Percentiles rank a stretch among this genome's conserved stretches.
Conservation (phyloP, 768 basidiomycete genomes). For the Pleurotus salmoneostramineus region DNA sequence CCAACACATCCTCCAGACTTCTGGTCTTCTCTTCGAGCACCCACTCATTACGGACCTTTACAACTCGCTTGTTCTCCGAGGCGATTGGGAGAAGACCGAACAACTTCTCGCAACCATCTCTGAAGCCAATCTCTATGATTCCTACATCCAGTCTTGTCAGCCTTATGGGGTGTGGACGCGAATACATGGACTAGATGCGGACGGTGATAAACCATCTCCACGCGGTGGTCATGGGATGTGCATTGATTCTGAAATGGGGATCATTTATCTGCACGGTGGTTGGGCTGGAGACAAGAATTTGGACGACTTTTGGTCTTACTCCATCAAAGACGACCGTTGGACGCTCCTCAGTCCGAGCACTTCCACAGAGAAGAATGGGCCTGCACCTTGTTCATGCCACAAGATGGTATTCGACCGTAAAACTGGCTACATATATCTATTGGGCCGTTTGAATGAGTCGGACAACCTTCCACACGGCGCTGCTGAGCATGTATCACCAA, state of each 20-base stretch:
- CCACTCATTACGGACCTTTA: slow-evolving; percentile 67
- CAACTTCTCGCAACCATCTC: slow-evolving; percentile 45
- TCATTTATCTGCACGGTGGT: slow-evolving; percentile 76
- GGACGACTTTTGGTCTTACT: slow-evolving; percentile 79
- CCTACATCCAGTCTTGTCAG: slow-evolving; percentile 52
- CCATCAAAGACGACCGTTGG: slow-evolving; percentile 59
- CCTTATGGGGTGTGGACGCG: slow-evolving; percentile 61
- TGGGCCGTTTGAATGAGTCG: slow-evolving; percentile 64
- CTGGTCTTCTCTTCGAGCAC: slow-evolving; percentile 60
- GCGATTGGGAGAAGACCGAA: slow-evolving; percentile 60
- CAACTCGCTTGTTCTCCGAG: slow-evolving; percentile 59
- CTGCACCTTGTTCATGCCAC: slow-evolving; percentile 71
- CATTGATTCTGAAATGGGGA: slow-evolving; percentile 56
- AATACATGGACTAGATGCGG: slow-evolving; percentile 54
- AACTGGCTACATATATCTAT: slow-evolving; percentile 65
- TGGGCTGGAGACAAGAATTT: slow-evolving; percentile 72
- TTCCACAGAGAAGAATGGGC: slow-evolving; percentile 56
- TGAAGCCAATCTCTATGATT: slow-evolving; percentile 55
- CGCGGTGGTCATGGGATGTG: slow-evolving; percentile 85
- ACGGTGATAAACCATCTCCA: slow-evolving; percentile 60
- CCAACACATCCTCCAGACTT: slow-evolving; percentile 50
- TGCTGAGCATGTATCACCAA: slow-evolving; percentile 5
- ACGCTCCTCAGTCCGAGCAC: slow-evolving; percentile 52
- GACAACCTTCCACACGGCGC: slow-evolving; percentile 25
- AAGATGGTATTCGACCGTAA: slow-evolving; percentile 79